Conservation (phyloP, 768 basidiomycete genomes). For the Mycena olivaceomarginata region DNA sequence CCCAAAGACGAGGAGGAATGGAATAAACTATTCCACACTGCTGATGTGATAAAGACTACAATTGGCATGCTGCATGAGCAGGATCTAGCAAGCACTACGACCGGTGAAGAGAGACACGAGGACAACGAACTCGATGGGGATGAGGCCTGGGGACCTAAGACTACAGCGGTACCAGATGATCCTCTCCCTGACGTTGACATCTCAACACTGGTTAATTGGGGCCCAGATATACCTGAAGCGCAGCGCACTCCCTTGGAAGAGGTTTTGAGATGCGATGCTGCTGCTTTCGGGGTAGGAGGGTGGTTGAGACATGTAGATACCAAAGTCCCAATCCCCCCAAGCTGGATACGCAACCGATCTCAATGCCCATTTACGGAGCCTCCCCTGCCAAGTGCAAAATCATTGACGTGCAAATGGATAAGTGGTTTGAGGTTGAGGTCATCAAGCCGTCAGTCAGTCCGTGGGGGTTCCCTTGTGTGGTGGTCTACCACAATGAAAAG, state of each 20-base stretch:
- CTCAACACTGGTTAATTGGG: background rate
- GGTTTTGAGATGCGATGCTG: constrained; percentile 23
- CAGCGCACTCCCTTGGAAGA: background rate
- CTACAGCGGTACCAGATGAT: no score
- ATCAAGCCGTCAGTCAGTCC: no score
- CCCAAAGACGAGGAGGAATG: background rate
- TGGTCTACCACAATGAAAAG: no score
- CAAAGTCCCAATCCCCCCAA: constrained; percentile 40
- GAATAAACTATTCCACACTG: background rate
- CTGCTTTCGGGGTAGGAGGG: constrained; percentile 48
- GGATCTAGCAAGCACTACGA: background rate
- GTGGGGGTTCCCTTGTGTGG: no score
- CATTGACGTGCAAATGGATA: no score
- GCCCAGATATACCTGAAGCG: background rate
- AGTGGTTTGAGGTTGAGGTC: no score
- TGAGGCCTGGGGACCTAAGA: no score
- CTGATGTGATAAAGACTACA: background rate
- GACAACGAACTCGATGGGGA: no score
- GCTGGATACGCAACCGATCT: no score
- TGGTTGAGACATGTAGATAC: constrained; percentile 43
- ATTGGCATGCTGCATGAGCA: background rate
- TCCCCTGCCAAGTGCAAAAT: no score
- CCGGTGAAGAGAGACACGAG: no score
- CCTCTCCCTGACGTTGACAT: constrained; percentile 9
- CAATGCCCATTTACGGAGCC: no score